phyloP scores from a whole-genome alignment of 1,139 yeast species.

The Protomyces arabidopsidicola region DNA sequence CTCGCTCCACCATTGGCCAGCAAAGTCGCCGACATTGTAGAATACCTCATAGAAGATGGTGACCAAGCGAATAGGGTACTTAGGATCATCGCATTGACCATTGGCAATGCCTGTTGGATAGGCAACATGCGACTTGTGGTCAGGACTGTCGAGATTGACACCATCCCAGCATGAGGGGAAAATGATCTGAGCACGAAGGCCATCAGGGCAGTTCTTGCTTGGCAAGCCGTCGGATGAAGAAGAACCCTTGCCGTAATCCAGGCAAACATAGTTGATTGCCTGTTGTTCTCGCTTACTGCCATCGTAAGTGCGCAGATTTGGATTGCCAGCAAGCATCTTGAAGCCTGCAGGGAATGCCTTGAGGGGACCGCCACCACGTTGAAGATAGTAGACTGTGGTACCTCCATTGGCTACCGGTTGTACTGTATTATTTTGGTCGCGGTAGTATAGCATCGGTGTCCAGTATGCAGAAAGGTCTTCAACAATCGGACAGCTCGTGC shows the following conservation, averaged over 20 bases:
- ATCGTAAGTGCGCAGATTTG: slow-evolving; percentile 15
- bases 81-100: slow-evolving; percentile 26
- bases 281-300: slow-evolving; percentile 8
- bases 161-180: slow-evolving; percentile 32
- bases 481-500: slow-evolving; percentile 27
- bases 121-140: slow-evolving; percentile 29
- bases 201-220: slow-evolving; percentile 28
- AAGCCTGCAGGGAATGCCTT: slow-evolving; percentile 30
- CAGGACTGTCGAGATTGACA: slow-evolving; percentile 21
- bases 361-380: slow-evolving; percentile 17
- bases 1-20: slow-evolving; percentile 11
- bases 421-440: slow-evolving; percentile 18
- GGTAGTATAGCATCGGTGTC: slow-evolving; percentile 28
- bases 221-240: slow-evolving; percentile 25
- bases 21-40: slow-evolving; percentile 14
- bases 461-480: slow-evolving; percentile 24
- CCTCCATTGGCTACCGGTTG: slow-evolving; percentile 24
- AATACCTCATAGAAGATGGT: slow-evolving; percentile 28
- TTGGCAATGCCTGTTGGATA: slow-evolving; percentile 18
- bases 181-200: slow-evolving; percentile 28
- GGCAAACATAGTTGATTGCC: slow-evolving; percentile 28
- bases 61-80: slow-evolving; percentile 17
- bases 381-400: slow-evolving; percentile 28
- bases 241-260: slow-evolving; percentile 19
- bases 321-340: slow-evolving; percentile 28